Evolutionary conservation across 2,329 filamentous ascomycete genomes (phyloP).

Genomic region (Penicillium sp.): DNA sequence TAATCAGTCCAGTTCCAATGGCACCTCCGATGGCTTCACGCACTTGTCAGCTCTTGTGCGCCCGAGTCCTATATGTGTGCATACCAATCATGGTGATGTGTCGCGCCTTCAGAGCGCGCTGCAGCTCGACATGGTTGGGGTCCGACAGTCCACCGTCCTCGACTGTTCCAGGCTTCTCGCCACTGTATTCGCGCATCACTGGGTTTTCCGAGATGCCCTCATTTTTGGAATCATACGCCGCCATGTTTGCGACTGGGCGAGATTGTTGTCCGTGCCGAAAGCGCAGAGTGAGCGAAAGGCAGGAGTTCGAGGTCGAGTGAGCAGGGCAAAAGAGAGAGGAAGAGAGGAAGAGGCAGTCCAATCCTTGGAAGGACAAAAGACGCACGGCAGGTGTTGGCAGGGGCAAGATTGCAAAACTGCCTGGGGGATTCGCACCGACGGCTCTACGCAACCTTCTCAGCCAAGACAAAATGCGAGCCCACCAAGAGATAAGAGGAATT

Average conservation of each 20-base stretch:
- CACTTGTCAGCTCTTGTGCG: background rate
- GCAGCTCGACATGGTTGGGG: conserved; percentile 39
- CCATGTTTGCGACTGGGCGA: background rate
- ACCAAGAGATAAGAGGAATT: background rate
- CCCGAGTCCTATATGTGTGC: background rate
- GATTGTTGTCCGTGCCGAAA: too few relatives aligned
- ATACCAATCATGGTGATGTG: conserved; percentile 50
- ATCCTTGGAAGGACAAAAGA: too few relatives aligned
- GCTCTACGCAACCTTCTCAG: background rate
- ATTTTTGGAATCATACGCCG: conserved; percentile 16
- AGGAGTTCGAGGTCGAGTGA: too few relatives aligned
- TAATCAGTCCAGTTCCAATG: conserved; percentile 49
- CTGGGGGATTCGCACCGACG: too few relatives aligned
- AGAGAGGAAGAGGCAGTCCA: too few relatives aligned
- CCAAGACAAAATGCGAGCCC: background rate
- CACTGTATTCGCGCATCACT: conserved; percentile 23
- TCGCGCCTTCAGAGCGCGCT: conserved; percentile 47
- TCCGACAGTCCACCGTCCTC: conserved; percentile 32
- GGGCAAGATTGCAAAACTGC: background rate
- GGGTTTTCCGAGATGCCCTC: conserved; percentile 26
- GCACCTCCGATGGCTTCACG: conserved; percentile 45
- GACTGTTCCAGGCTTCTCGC: conserved; percentile 17
- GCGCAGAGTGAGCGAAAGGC: background rate
- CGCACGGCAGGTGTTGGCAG: background rate
- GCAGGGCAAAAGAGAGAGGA: too few relatives aligned